Evolutionary conservation across 2,329 filamentous ascomycete genomes (phyloP).

Genomic region (Elsinoe perseae): DNA sequence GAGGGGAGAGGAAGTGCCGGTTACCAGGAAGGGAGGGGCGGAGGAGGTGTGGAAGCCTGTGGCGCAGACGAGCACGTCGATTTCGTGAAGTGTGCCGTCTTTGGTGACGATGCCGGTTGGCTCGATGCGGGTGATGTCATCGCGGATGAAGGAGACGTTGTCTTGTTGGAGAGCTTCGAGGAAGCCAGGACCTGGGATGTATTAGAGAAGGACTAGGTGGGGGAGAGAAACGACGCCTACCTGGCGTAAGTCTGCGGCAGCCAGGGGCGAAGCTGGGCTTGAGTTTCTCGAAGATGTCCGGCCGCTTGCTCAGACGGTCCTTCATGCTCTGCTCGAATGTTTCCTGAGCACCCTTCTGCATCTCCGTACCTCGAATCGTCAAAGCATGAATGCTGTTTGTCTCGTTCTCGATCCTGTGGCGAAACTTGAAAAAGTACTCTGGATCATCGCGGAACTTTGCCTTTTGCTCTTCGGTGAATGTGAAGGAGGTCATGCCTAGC

Average conservation of each 20-base stretch:
- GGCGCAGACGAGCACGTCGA: constrained; percentile 39
- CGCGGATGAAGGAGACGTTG: constrained; percentile 40
- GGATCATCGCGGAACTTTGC: constrained; percentile 35
- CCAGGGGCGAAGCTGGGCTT: constrained; percentile 39
- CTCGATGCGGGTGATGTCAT: constrained; percentile 34
- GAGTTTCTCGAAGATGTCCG: constrained; percentile 36
- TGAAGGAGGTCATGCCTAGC: constrained; percentile 30
- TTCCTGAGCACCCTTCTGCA: constrained; percentile 32
- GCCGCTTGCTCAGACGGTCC: constrained; percentile 30
- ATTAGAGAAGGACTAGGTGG: not conserved
- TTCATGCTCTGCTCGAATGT: constrained; percentile 38
- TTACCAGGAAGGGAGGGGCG: constrained; percentile 34
- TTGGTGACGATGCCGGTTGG: constrained; percentile 33
- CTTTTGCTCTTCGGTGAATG: constrained; percentile 18
- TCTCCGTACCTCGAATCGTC: constrained; percentile 30
- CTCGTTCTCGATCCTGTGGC: constrained; percentile 35
- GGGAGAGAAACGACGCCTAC: not conserved
- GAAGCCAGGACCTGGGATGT: constrained; percentile 41
- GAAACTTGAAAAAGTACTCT: constrained; percentile 34
- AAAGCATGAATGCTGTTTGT: constrained; percentile 22
- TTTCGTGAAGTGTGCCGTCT: constrained; percentile 33
- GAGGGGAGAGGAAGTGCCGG: constrained; percentile 28
- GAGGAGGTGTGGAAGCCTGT: constrained; percentile 38
- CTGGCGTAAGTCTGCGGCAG: constrained; percentile 41
- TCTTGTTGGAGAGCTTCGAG: constrained; percentile 42